phyloP scores from a whole-genome alignment of 306 rosid genomes.

The Dryas drummondii region DNA sequence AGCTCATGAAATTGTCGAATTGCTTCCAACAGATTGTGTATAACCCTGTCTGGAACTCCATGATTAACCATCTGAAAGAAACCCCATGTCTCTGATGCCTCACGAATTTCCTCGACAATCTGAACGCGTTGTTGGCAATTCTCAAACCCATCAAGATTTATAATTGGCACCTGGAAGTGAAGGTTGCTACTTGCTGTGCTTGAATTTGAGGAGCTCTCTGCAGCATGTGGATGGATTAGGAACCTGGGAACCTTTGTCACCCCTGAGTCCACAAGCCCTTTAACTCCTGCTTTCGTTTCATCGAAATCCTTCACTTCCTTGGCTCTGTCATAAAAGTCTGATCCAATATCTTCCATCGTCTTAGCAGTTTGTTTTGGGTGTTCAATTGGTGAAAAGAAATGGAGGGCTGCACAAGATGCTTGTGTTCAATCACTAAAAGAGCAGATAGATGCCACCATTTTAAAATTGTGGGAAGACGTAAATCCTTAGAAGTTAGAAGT shows the following conservation, averaged over 20 bases:
- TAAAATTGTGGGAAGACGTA: neutral
- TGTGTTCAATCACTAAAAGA: constrained; percentile 6
- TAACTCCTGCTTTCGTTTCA: constrained; percentile 70
- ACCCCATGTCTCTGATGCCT: constrained; percentile 70
- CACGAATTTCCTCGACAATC: constrained; percentile 41
- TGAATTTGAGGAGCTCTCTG: constrained; percentile 20
- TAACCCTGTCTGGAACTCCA: constrained; percentile 50
- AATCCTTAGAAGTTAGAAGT: no score
- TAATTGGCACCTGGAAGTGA: constrained; percentile 48
- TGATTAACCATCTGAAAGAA: constrained; percentile 78
- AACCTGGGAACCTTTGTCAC: constrained; percentile 57
- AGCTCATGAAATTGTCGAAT: constrained; percentile 61
- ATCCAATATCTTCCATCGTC: neutral
- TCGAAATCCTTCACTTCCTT: constrained; percentile 68
- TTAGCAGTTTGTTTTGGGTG: neutral
- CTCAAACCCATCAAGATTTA: constrained; percentile 49
- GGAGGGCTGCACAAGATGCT: constrained; percentile 30
- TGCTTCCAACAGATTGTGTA: constrained; percentile 49
- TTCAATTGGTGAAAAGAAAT: neutral
- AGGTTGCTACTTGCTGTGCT: neutral
- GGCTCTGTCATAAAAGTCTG: constrained; percentile 44
- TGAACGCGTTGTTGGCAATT: constrained; percentile 21
- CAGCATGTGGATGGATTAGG: constrained; percentile 45
- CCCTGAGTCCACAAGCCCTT: constrained; percentile 68
- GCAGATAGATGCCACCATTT: constrained; percentile 27